Base-by-base conservation (phyloP, 257 asterid genomes). In the Phtheirospermum japonicum region DNA sequence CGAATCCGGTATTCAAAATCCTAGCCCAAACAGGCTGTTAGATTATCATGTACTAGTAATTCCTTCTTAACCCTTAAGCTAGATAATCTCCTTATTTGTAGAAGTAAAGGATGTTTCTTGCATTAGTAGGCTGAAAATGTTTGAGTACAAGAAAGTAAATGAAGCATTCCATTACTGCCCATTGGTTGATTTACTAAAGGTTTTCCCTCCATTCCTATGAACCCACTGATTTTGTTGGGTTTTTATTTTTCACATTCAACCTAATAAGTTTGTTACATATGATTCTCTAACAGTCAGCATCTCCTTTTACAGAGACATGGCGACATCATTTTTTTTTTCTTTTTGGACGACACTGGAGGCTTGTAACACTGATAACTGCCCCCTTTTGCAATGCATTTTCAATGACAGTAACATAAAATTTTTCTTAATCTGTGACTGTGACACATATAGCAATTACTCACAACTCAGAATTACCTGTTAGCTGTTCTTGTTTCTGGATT, bases 391-490 rank as follows among this genome's bases (percentile, higher is more conserved):
- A n/a, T n/a, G n/a, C n/a, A n/a, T n/a, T n/a, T 34, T 20, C 28
- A 64, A 37, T 64, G 69, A 39, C 55, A 23, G 55, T 65, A 39
- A 39, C 54, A 17, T 32, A 26, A 50, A 10, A n/a, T 37, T 42
- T 54, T 61, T 18, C 33, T 26, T 69, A 18, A 18, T 61, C 39
- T 13, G 48, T 13, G 69, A n/a, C n/a, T n/a, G n/a, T 61, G 56
- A 46, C 12, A 11, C n/a, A n/a, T n/a, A n/a, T 51, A 52, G 16
- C 48, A 50, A 49, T 68, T 62, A 55, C 58, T 46, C 61, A 28
- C 9, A 61, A 32, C 19, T 46, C 53, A 11, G 48, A 42, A 65
- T n/a, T n/a, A n/a, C n/a, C n/a, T n/a, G n/a, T 36, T n/a, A 17
- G 57, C 30, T 52, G 31, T 58, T 64, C 32, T 19, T 19, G 60